Evolutionary conservation across 306 rosid genomes (phyloP), one percentile per base, ranked within the genome.

Genomic region (Hylodesmum podocarpum): DNA sequence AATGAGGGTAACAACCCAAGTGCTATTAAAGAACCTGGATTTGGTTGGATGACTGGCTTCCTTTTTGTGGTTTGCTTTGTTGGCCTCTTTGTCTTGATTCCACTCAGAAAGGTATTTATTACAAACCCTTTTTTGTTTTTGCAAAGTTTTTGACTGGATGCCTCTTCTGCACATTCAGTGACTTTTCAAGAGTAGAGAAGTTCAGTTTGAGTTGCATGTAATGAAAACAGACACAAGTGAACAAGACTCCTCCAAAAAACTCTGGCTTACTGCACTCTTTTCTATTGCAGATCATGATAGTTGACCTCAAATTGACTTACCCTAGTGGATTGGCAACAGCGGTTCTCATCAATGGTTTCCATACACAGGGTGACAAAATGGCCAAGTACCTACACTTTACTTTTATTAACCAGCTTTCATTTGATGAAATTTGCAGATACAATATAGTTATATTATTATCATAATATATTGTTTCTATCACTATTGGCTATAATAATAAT

Each of bases 321-420:
- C 97, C 97, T 8, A 95, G 97, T 84, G 98, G 98, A 28, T 67
- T 92, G 83, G 97, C 98, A 51, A 95, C 97, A 5, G 92, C 98
- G 3, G 97, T 95, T 70, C 97, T 95, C 79, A 92, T 95, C 77
- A 95, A 95, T 84, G 97, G 98, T 43, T 92, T 92, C 70, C 98
- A 95, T 73, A 86, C 89, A n/a, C 97, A 86, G 73, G 96, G 93
- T 28, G 93, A 95, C 73, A 87, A 89, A 70, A 90, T 85, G 91
- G 96, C 97, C 39, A 90, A 88, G 98, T 95, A 82, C 27, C n/a
- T 59, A 85, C 61, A 28, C 43, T 53, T 79, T 8, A 39, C 73
- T 43, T 53, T 12, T 24, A 37, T 39, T 58, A 29, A 19, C 16
- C 61, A 65, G 12, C 29, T 62, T 47, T 54, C 6, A 6, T 46